Conservation (phyloP, 345 rosid species). For the Eucalyptus tenuipes region DNA sequence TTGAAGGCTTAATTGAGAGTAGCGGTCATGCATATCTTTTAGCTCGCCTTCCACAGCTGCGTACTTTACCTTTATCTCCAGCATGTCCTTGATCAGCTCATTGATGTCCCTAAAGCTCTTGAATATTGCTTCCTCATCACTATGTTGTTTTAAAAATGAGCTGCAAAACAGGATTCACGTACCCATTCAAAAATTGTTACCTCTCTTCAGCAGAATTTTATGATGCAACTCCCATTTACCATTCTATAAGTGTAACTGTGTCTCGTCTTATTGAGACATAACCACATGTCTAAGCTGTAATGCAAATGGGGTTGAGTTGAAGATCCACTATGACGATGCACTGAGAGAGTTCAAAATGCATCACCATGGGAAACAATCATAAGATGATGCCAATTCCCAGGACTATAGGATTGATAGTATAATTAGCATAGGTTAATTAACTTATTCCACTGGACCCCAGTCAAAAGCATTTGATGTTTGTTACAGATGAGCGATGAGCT, state of each 20-base stretch:
- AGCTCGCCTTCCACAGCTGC: slow-evolving; percentile 63
- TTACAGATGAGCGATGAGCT: not conserved
- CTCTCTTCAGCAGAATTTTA: not conserved
- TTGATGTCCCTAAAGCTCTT: slow-evolving; percentile 93
- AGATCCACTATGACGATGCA: not conserved
- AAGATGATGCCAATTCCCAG: not conserved
- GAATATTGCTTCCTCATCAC: slow-evolving; percentile 75
- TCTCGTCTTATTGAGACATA: not conserved
- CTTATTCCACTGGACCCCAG: not conserved
- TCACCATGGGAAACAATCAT: not conserved
- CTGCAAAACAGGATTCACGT: slow-evolving; percentile 25
- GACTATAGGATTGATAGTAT: not conserved
- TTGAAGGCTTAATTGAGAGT: slow-evolving; percentile 89
- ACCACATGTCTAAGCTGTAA: not conserved
- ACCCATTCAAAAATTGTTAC: not conserved
- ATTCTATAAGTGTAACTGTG: not conserved
- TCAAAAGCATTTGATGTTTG: not conserved
- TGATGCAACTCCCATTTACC: not conserved
- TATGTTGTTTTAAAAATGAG: slow-evolving; percentile 76
- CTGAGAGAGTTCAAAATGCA: not conserved
- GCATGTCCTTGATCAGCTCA: slow-evolving; percentile 71
- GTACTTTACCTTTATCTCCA: slow-evolving; percentile 67
- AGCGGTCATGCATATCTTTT: slow-evolving; percentile 87
- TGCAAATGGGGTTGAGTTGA: not conserved
- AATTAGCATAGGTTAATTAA: not conserved